These are phyloP conservation scores for Brassica carinata DNA, from an alignment of 345 rosid species.

Conservation along the genomic window DNA sequence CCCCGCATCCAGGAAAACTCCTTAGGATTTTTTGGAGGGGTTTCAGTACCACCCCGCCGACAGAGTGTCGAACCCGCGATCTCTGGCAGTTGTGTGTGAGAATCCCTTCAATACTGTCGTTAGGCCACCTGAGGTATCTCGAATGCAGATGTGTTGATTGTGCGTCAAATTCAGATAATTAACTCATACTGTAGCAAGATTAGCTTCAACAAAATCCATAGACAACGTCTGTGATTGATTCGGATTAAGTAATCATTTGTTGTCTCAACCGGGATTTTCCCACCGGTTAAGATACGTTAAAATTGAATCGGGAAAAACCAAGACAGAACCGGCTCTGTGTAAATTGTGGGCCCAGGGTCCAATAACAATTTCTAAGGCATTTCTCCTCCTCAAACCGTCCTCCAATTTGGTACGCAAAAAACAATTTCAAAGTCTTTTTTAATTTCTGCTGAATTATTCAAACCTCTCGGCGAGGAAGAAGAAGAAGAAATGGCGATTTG, in stretches of 20 bases:
- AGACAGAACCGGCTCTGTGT: not conserved
- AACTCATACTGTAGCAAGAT: not conserved
- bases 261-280: not conserved
- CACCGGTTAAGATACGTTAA: not conserved
- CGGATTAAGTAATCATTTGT: not conserved
- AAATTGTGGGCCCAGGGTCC: not conserved
- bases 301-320: not conserved
- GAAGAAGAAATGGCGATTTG: slow-evolving; percentile 39
- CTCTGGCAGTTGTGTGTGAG: too few species aligned
- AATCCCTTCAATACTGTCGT: too few species aligned
- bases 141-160: too few species aligned
- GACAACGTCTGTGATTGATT: not conserved
- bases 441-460: not conserved
- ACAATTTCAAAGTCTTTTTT: not conserved
- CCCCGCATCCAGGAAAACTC: too few species aligned
- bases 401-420: not conserved
- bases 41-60: too few species aligned
- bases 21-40: too few species aligned
- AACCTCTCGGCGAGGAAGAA: slow-evolving; percentile 1
- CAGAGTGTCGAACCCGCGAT: too few species aligned
- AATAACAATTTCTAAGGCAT: not conserved
- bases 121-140: too few species aligned
- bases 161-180: not conserved
- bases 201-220: not conserved
- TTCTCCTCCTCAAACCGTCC: not conserved